These are phyloP conservation scores for Salix udensis DNA, from an alignment of 345 rosid species.

Conservation along the genomic window DNA sequence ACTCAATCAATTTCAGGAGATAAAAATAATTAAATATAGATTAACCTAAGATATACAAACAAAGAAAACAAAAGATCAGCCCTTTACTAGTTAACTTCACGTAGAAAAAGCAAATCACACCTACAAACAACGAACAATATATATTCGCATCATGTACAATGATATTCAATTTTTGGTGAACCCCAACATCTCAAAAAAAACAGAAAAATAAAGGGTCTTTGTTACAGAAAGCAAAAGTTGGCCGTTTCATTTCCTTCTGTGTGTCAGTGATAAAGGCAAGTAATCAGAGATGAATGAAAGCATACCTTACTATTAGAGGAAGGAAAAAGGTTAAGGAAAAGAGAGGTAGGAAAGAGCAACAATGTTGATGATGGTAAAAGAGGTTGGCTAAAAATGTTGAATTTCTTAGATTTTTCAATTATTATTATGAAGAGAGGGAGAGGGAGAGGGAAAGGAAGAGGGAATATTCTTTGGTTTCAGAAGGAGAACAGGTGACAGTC, in stretches of 20 bases:
- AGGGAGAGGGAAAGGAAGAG: neutral
- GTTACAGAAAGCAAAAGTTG: neutral
- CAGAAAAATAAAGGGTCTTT: neutral
- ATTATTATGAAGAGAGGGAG: neutral
- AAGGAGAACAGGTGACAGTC: neutral
- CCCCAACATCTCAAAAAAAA: neutral
- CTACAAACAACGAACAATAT: neutral
- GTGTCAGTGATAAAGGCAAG: neutral
- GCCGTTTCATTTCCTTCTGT: neutral
- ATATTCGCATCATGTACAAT: too few relatives aligned
- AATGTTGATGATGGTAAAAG: neutral
- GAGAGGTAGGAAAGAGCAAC: neutral
- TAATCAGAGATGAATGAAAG: neutral
- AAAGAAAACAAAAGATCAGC: neutral
- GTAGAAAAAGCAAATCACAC: neutral
- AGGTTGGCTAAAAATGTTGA: neutral
- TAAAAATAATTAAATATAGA: neutral
- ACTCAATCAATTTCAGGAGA: neutral
- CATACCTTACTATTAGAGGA: neutral
- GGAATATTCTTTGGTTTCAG: slow-evolving; percentile 10
- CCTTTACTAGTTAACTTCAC: neutral
- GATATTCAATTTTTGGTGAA: neutral
- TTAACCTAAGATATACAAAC: neutral
- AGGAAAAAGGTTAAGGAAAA: neutral
- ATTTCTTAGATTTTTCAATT: neutral